Percentiles rank a stretch among this genome's conserved stretches.
Evolutionary conservation across 1,139 yeast species (phyloP).

Genomic region (Scheffersomyces cryptocercus): DNA sequence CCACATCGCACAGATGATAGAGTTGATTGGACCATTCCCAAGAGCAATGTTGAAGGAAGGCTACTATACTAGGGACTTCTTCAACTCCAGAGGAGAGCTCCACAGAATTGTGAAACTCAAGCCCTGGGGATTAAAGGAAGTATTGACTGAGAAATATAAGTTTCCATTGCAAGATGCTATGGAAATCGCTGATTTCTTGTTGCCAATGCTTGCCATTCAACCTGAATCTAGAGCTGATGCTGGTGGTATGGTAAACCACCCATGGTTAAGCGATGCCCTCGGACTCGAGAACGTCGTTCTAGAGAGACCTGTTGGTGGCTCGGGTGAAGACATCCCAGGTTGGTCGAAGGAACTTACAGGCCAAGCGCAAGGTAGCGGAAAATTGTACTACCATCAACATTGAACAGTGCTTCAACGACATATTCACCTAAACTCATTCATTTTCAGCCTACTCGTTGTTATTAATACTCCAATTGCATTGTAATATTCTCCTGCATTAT

Average conservation of each 20-base stretch:
- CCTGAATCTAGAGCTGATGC: constrained; percentile 67
- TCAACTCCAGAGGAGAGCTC: constrained; percentile 31
- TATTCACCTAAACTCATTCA: no score
- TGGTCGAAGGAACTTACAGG: constrained; percentile 49
- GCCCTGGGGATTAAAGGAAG: constrained; percentile 52
- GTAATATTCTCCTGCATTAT: no score
- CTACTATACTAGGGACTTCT: constrained; percentile 44
- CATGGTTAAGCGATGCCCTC: constrained; percentile 38
- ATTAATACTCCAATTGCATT: no score
- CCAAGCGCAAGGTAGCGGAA: neutral
- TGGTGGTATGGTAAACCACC: constrained; percentile 40
- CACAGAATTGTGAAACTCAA: constrained; percentile 38
- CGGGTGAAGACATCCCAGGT: constrained; percentile 76
- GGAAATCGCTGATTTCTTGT: constrained; percentile 51
- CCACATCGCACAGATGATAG: constrained; percentile 51
- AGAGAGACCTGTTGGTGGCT: constrained; percentile 51
- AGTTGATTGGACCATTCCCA: constrained; percentile 47
- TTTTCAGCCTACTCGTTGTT: no score
- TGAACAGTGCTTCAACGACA: neutral
- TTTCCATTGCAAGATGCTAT: constrained; percentile 32
- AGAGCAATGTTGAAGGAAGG: constrained; percentile 45
- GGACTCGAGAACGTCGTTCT: constrained; percentile 29
- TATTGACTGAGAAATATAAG: constrained; percentile 45
- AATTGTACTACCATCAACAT: neutral
- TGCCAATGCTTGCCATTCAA: constrained; percentile 70